Evolutionary conservation across 1,139 yeast genomes (phyloP).

Genomic region (Debaryomyces psychrophilus): DNA sequence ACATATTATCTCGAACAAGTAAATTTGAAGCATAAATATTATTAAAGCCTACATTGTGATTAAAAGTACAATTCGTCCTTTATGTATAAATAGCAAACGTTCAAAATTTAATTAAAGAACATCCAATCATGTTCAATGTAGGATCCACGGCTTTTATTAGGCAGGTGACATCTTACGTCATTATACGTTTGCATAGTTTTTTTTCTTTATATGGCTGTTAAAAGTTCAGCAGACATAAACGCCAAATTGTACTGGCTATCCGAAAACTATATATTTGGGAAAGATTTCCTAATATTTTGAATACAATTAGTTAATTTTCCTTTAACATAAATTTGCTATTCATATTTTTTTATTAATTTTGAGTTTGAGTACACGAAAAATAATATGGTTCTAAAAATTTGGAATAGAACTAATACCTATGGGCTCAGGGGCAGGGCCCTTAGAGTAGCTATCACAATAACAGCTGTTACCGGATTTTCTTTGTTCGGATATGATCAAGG

Average conservation of each 20-base stretch:
- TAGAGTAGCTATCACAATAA: conserved; percentile 50
- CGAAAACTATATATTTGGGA: conserved; percentile 4
- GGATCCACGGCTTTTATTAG: not conserved
- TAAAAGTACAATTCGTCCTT: not conserved
- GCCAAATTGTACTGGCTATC: not conserved
- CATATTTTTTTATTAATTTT: too few relatives aligned
- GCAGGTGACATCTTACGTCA: not conserved
- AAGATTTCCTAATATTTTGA: not conserved
- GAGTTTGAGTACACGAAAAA: not conserved
- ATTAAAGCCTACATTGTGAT: conserved; percentile 1
- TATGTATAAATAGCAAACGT: not conserved
- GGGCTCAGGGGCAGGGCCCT: conserved; percentile 54
- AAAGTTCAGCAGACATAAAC: conserved; percentile 2
- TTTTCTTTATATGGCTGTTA: conserved; percentile 1
- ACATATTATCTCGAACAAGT: conserved; percentile 3
- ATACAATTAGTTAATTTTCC: not conserved
- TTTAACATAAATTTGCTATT: not conserved
- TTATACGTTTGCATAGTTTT: not conserved
- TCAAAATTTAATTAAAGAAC: not conserved
- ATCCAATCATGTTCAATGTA: not conserved
- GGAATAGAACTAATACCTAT: conserved; percentile 41
- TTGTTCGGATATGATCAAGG: conserved; percentile 83
- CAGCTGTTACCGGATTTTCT: conserved; percentile 69
- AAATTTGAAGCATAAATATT: conserved; percentile 1
- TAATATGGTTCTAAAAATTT: conserved; percentile 12